Percentiles rank a stretch among this genome's conserved stretches.
These are phyloP conservation scores for Calophaca sinica DNA, from an alignment of 306 rosid genomes.

Conservation along the genomic window DNA sequence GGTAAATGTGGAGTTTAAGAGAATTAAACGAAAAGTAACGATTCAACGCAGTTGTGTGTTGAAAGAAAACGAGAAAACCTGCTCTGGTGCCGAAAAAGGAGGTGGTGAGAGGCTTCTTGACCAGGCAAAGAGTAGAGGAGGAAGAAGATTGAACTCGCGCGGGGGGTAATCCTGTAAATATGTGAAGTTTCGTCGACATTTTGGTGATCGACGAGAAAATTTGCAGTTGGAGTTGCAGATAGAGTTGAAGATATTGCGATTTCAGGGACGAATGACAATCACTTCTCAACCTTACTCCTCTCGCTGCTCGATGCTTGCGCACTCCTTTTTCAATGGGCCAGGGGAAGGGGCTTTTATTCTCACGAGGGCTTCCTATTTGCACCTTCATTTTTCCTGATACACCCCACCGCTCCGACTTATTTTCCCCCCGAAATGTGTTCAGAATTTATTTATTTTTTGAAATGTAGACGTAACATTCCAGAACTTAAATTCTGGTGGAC, in stretches of 20 bases:
- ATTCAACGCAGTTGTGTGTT: neutral
- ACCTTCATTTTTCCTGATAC: neutral
- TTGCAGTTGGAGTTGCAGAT: conserved; percentile 41
- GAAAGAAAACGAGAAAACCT: conserved; percentile 28
- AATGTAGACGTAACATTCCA: too few relatives aligned
- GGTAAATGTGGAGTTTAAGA: neutral
- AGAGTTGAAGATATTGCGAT: conserved; percentile 46
- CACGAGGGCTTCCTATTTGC: neutral
- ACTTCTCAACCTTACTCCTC: conserved; percentile 35
- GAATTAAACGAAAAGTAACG: neutral
- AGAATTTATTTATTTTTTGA: too few relatives aligned
- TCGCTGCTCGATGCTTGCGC: neutral
- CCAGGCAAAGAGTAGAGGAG: conserved; percentile 49
- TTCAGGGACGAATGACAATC: conserved; percentile 25
- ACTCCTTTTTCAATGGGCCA: neutral
- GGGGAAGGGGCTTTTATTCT: neutral
- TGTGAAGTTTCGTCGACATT: conserved; percentile 75
- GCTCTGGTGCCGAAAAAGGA: conserved; percentile 70
- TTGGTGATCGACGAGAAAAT: conserved; percentile 33
- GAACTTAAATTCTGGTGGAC: too few relatives aligned
- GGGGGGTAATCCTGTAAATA: conserved; percentile 63
- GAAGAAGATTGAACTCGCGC: conserved; percentile 61
- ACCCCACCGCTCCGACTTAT: too few relatives aligned
- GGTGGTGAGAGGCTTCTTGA: conserved; percentile 62
- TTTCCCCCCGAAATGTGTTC: too few relatives aligned